Evolutionary conservation across 2,329 filamentous ascomycete species (phyloP), one percentile per base, ranked within the genome.

Genomic region (Lecanicillium sp.): DNA sequence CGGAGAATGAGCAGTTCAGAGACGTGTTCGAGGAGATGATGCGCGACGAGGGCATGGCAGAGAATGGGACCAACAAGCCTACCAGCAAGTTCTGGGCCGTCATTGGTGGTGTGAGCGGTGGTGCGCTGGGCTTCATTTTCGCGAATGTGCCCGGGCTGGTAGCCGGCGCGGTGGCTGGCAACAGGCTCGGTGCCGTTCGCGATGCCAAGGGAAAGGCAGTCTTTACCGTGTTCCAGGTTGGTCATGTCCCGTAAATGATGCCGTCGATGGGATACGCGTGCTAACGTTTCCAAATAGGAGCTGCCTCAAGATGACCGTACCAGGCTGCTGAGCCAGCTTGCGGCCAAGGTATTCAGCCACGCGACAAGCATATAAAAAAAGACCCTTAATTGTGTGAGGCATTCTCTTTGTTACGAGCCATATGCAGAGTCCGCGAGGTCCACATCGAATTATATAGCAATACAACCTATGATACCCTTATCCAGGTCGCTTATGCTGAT

Each of bases 171-270:
- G 89, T 96, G 3, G 90, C 89, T 1, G 92, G 92, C 10, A 97
- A 96, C 63, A 68, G 89, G 37, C 64, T 97, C n/a, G 92, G 92
- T 1, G 86, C 87, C 6, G 77, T 98, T 15, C 72, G 92, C 41
- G 92, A 98, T 64, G 79, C 84, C 22, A 88, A 81, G 63, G 89
- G 89, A 17, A 97, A 96, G 79, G 94, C 87, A 56, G 92, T 98
- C 5, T 97, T 94, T 61, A 72, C 80, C 19, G 92, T 96, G 13
- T 97, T 90, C 59, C 79, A 76, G 65, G 70, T 69, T 51, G 61
- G 60, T 55, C n/a, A 11, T 25, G 22, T 33, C 11, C 22, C 37
- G 11, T 3, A 10, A 37, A 5, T 32, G 13, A 9, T 25, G 14
- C 18, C 30, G 19, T 5, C 28, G 36, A 18, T 11, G 11, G 17